These are phyloP conservation scores for Komagataea norvegica DNA, from an alignment of 1,139 yeast species.

Conservation along the genomic window DNA sequence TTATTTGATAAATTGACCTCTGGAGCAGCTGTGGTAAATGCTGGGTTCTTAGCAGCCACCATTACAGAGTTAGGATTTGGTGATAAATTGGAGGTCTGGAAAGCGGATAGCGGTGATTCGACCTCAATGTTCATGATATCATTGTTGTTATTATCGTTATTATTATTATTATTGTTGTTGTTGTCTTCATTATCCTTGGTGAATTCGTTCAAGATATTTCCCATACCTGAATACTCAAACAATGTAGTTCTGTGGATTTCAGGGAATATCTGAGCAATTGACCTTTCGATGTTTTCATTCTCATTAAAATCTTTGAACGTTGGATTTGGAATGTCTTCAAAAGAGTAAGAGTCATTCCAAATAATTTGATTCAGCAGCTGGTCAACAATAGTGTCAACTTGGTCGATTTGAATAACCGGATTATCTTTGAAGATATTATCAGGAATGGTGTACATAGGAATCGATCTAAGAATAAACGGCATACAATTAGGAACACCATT, in stretches of 20 bases:
- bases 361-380: constrained; percentile 39
- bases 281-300: constrained; percentile 20
- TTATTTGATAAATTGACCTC: constrained; percentile 1
- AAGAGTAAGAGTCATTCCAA: constrained; percentile 37
- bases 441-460: constrained; percentile 59
- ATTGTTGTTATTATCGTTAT: not conserved
- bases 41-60: not conserved
- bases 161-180: not conserved
- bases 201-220: no score
- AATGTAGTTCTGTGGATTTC: constrained; percentile 20
- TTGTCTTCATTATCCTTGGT: no score
- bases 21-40: constrained; percentile 3
- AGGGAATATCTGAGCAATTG: constrained; percentile 28
- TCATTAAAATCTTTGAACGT: constrained; percentile 6
- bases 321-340: constrained; percentile 20
- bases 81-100: constrained; percentile 17
- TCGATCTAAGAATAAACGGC: constrained; percentile 59
- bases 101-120: constrained; percentile 20
- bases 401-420: constrained; percentile 19
- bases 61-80: not conserved
- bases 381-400: constrained; percentile 27
- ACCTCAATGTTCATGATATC: constrained; percentile 6
- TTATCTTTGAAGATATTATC: constrained; percentile 34
- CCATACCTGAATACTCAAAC: constrained; percentile 20
- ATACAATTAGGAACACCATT: constrained; percentile 42